phyloP scores from a whole-genome alignment of 257 asterid species.

The Solanum phureja region DNA sequence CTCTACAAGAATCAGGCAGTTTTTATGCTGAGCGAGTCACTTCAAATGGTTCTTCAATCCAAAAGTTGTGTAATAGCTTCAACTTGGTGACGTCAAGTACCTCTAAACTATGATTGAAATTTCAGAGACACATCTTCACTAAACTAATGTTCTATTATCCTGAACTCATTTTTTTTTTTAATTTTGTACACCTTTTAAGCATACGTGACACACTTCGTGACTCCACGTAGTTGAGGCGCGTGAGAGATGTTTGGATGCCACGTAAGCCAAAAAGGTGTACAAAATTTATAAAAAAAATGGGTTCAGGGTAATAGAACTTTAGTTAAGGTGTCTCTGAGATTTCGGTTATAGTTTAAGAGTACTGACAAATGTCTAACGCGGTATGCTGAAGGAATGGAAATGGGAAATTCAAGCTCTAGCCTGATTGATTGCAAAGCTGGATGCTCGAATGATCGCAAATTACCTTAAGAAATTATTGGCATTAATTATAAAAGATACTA shows the following conservation, averaged over 20 bases:
- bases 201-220: rapidly evolving
- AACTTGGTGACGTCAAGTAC: neutral
- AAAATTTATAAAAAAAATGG: rapidly evolving
- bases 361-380: neutral
- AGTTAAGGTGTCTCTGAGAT: no score
- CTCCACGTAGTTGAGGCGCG: no score
- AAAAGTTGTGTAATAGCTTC: neutral
- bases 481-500: neutral
- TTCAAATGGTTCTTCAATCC: neutral
- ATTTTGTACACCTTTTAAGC: neutral
- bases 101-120: neutral
- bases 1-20: neutral
- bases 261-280: no score
- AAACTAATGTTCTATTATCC: rapidly evolving
- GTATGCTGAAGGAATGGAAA: neutral
- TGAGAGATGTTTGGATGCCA: no score
- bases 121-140: neutral
- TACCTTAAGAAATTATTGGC: neutral
- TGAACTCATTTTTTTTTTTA: neutral
- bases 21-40: neutral
- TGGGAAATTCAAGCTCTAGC: neutral
- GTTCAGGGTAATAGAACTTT: no score
- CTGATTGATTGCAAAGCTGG: neutral
- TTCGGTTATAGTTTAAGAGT: no score
- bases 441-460: neutral